These are phyloP conservation scores for Amanita subjunquillea DNA, from an alignment of 768 basidiomycete species.

Conservation along the genomic window DNA sequence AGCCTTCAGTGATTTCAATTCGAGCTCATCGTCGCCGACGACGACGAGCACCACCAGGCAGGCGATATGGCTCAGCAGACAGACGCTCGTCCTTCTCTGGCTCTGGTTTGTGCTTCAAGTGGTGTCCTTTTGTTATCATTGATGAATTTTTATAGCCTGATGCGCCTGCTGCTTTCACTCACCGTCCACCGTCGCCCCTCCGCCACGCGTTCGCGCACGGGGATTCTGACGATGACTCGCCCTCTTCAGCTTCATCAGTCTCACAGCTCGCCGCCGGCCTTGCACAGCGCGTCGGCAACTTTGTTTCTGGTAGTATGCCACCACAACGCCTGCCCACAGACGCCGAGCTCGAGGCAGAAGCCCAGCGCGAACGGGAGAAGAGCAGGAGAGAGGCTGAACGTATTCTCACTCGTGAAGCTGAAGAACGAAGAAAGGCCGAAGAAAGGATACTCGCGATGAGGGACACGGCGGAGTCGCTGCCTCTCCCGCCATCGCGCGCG, in stretches of 20 bases:
- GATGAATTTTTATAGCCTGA: constrained; percentile 21
- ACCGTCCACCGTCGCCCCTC: constrained; percentile 64
- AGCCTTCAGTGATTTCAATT: neutral
- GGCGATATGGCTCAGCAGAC: neutral
- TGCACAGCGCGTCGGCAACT: constrained; percentile 62
- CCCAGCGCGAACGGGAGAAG: constrained; percentile 64
- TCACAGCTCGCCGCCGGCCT: constrained; percentile 65
- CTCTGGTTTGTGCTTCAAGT: constrained; percentile 17
- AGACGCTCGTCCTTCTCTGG: constrained; percentile 14
- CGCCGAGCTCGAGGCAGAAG: constrained; percentile 76
- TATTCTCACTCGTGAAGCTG: constrained; percentile 63
- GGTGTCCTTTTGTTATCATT: neutral
- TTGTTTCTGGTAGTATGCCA: constrained; percentile 43
- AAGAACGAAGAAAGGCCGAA: constrained; percentile 58
- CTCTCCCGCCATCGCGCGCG: constrained; percentile 53
- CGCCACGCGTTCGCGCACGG: constrained; percentile 51
- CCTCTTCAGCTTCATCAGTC: constrained; percentile 62
- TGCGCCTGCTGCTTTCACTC: constrained; percentile 21
- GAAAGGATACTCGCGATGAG: constrained; percentile 74
- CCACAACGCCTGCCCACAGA: constrained; percentile 45
- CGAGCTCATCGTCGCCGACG: neutral
- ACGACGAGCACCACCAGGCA: neutral
- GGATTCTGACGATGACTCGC: constrained; percentile 44
- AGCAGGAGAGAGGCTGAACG: constrained; percentile 71
- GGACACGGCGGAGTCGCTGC: constrained; percentile 33